phyloP scores from a whole-genome alignment of 2,329 filamentous ascomycete genomes.

The Lachnellula subtilissima region DNA sequence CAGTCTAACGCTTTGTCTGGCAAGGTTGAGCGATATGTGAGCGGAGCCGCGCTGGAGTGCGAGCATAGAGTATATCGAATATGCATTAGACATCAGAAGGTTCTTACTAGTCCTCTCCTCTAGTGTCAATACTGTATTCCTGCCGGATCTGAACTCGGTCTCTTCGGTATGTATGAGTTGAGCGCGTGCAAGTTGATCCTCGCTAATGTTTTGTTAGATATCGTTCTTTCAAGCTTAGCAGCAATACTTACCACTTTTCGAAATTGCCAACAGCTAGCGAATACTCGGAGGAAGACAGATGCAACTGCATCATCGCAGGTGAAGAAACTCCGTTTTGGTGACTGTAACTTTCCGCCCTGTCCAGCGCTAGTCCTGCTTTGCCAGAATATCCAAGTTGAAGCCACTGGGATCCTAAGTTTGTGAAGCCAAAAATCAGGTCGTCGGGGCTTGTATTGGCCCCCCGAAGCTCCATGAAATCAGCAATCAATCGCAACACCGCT shows the following conservation, averaged over 20 bases:
- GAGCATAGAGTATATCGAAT: conserved; percentile 31
- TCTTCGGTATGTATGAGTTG: conserved; percentile 24
- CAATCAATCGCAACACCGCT: conserved; percentile 44
- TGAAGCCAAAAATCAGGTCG: conserved; percentile 37
- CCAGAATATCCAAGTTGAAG: conserved; percentile 56
- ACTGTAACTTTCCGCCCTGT: conserved; percentile 50
- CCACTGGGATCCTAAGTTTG: conserved; percentile 48
- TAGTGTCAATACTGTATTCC: conserved; percentile 12
- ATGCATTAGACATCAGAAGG: conserved; percentile 34
- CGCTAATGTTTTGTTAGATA: conserved; percentile 15
- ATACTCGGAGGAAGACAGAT: conserved; percentile 72
- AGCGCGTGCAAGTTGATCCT: conserved; percentile 27
- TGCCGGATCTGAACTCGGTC: conserved; percentile 14
- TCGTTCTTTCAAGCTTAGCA: neutral
- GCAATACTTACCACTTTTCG: conserved; percentile 50
- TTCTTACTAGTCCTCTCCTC: conserved; percentile 24
- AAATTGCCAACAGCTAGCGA: conserved; percentile 61
- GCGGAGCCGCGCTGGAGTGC: conserved; percentile 44
- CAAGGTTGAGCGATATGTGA: conserved; percentile 52
- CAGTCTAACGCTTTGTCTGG: conserved; percentile 52
- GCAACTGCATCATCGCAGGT: conserved; percentile 50
- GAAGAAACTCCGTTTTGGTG: conserved; percentile 36
- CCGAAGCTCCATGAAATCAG: conserved; percentile 43
- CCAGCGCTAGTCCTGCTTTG: conserved; percentile 53
- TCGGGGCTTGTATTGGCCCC: conserved; percentile 35